Conservation (phyloP, 257 asterid species). For the Agastache rugosa region DNA sequence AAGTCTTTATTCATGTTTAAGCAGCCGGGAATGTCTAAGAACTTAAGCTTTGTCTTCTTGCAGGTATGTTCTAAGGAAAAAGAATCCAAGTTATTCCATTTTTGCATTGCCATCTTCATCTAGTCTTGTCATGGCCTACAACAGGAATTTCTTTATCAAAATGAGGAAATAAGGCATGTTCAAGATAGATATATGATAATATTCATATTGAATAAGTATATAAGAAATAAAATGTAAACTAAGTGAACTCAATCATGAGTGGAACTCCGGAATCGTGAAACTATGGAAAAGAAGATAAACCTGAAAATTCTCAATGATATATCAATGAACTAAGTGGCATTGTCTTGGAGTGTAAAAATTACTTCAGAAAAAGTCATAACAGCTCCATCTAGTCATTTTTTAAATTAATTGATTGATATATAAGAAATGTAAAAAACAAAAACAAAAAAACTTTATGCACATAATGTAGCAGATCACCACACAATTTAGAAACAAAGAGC, state of each 20-base stretch:
- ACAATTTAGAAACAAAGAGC: background rate
- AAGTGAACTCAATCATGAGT: no score
- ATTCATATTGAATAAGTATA: no score
- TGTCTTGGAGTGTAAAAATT: background rate
- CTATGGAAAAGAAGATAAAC: background rate
- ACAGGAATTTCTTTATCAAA: constrained; percentile 54
- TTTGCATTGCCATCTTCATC: constrained; percentile 79
- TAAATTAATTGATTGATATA: background rate
- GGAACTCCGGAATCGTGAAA: no score
- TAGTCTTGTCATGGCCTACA: constrained; percentile 89
- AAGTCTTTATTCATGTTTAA: constrained; percentile 35
- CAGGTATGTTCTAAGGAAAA: constrained; percentile 40
- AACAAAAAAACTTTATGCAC: background rate
- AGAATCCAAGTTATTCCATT: constrained; percentile 49
- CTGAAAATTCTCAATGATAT: background rate
- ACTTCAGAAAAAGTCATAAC: background rate
- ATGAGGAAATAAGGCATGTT: constrained; percentile 37
- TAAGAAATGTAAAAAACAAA: constrained; percentile 5
- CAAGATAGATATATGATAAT: constrained; percentile 28
- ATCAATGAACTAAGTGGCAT: background rate
- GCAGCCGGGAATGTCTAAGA: constrained; percentile 30
- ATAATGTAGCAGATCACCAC: constrained; percentile 25
- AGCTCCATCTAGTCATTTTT: constrained; percentile 1
- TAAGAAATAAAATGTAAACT: no score
- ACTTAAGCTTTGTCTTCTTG: constrained; percentile 41